Base-by-base conservation (phyloP, 2,329 filamentous ascomycete species). In the Pestalotiopsis fici region DNA sequence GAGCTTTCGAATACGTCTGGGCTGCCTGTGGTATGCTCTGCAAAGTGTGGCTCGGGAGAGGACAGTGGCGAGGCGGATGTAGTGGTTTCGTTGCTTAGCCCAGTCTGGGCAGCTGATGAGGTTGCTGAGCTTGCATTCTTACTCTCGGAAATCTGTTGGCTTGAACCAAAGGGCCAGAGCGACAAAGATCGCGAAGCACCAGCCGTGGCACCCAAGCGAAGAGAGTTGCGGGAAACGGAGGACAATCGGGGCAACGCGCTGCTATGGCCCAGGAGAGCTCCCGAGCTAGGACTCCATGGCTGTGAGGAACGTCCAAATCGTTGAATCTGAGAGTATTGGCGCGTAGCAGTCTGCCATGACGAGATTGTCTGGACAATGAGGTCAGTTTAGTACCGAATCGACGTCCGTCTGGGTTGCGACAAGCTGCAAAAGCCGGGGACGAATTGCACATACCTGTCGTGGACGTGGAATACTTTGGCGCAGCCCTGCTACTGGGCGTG, bases 401-500 rank as follows among this genome's bases (percentile, higher is more conserved):
- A 4, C 15, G 31, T 12, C 15, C 9, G 3, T 15, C 15, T 25
- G 55, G 25, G 28, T 18, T 60, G 57, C n/a, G 15, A 57, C 23
- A 23, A 31, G 57, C 57, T 23, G n/a, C 27, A 43, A 7, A 35
- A 23, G 37, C 12, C 31, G 31, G 37, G 27, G 21, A 23, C 15
- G 7, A 13, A 47, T 76, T 65, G 68, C 72, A 18, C 71, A 71
- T 31, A 76, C 59, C 65, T 75, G 77, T 71, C 75, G 77, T 50
- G 64, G 21, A 5, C 13, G 23, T 12, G 57, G 7, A 15, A 66
- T 18, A 37, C n/a, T 47, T 35, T 47, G 64, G 69, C 76, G 75
- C 54, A 74, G 60, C 65, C 74, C 73, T 69, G 72, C 70, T 55
- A 79, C 77, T 69, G 80, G 76, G 66, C 81, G 69, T 65, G 80